A percentile compares a stretch with the other conserved stretches of the same genome.
Evolutionary conservation across 495 filamentous ascomycete species (phyloP).

Genomic region (Ascobolus immersus): DNA sequence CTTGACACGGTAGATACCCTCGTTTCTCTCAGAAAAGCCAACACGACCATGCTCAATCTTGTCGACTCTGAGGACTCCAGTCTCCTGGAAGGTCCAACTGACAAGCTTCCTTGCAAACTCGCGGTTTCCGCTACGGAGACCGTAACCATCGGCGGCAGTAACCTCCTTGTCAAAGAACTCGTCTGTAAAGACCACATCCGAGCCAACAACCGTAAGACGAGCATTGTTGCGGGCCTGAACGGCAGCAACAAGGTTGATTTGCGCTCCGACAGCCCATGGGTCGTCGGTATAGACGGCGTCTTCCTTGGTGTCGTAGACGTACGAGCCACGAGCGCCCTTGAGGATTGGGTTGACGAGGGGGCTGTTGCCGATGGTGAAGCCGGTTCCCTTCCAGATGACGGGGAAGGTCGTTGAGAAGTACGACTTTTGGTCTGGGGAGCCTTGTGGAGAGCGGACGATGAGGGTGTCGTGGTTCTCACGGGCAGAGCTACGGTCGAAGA

Average conservation of each 20-base stretch:
- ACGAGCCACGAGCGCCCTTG: slow-evolving; percentile 54
- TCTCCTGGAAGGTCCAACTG: slow-evolving; percentile 83
- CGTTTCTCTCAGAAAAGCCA: slow-evolving; percentile 35
- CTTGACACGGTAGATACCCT: slow-evolving; percentile 83
- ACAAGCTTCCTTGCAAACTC: slow-evolving; percentile 65
- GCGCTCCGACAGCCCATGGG: slow-evolving; percentile 55
- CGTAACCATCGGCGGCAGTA: slow-evolving; percentile 30
- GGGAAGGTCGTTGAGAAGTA: too few relatives aligned
- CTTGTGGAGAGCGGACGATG: slow-evolving; percentile 38
- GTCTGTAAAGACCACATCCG: slow-evolving; percentile 64
- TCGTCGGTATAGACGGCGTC: slow-evolving; percentile 45
- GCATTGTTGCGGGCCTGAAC: slow-evolving; percentile 86
- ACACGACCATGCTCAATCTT: slow-evolving; percentile 55
- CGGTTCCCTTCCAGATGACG: slow-evolving; percentile 35
- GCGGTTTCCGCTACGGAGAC: slow-evolving; percentile 43
- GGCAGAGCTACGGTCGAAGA: slow-evolving; percentile 54
- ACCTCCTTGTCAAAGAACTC: slow-evolving; percentile 73
- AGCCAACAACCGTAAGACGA: slow-evolving; percentile 64
- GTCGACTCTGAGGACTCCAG: slow-evolving; percentile 65
- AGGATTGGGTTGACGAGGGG: slow-evolving; percentile 58
- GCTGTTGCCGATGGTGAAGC: slow-evolving; percentile 53
- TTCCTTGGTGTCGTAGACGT: slow-evolving; percentile 86
- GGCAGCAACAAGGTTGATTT: slow-evolving; percentile 55
- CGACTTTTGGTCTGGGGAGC: slow-evolving; percentile 19
- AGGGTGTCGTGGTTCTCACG: slow-evolving; percentile 73